These are phyloP conservation scores for Lactifluus echinatus DNA, from an alignment of 768 basidiomycete genomes.

Conservation along the genomic window DNA sequence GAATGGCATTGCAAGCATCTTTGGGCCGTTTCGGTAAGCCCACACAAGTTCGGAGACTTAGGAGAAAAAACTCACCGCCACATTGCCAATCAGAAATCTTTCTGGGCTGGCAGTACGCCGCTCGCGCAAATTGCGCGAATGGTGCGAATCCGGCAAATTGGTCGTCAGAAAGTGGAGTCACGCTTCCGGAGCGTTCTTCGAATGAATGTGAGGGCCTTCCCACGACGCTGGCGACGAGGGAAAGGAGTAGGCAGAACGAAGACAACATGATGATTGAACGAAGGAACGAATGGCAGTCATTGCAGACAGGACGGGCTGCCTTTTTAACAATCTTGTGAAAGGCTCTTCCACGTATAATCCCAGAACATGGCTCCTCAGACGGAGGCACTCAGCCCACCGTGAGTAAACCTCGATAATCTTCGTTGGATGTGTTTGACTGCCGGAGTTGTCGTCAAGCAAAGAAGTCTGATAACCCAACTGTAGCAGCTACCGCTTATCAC, in stretches of 20 bases:
- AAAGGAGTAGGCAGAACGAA: background rate
- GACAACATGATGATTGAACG: background rate
- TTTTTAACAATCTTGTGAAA: background rate
- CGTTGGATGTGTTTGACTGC: no score
- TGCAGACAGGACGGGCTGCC: background rate
- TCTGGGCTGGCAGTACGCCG: conserved; percentile 41
- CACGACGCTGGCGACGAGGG: background rate
- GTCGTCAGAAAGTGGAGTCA: conserved; percentile 25
- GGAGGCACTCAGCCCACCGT: no score
- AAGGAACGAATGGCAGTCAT: background rate
- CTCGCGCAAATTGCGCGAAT: conserved; percentile 45
- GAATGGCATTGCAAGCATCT: conserved; percentile 36
- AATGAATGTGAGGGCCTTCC: background rate
- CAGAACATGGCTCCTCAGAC: no score
- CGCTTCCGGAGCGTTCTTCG: background rate
- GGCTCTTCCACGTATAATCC: no score
- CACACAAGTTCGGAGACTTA: background rate
- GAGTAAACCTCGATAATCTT: no score
- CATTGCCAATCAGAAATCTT: conserved; percentile 36
- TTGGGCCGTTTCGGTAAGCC: background rate
- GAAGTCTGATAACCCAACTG: no score
- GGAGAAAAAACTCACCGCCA: conserved; percentile 30
- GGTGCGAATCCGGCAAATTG: conserved; percentile 35
- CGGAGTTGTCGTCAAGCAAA: no score
- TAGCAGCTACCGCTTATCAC: no score